Evolutionary conservation across 495 filamentous ascomycete genomes (phyloP).

Genomic region (Saxophila tyrrhenica): DNA sequence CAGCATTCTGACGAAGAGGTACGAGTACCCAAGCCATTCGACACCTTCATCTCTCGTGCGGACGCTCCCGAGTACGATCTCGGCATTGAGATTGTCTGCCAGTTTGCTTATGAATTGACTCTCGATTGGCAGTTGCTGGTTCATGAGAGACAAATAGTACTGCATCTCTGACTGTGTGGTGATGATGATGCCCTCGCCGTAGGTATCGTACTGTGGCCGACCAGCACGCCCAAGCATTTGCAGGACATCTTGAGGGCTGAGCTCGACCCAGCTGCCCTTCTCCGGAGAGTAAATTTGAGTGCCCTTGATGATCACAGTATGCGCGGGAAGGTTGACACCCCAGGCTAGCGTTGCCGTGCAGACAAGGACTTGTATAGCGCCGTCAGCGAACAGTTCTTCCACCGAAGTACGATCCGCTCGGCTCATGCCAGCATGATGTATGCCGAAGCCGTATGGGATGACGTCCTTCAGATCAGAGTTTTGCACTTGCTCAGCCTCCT

Average conservation of each 20-base stretch:
- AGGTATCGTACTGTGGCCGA: constrained; percentile 92
- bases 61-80: constrained; percentile 93
- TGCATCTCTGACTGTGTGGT: constrained; percentile 89
- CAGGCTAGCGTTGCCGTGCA: constrained; percentile 94
- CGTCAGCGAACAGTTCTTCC: constrained; percentile 85
- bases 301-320: constrained; percentile 94
- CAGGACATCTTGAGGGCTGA: constrained; percentile 93
- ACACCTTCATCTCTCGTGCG: constrained; percentile 87
- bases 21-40: constrained; percentile 97
- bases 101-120: constrained; percentile 89
- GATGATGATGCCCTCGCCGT: constrained; percentile 97
- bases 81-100: constrained; percentile 94
- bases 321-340: constrained; percentile 90
- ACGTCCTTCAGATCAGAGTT: constrained; percentile 90
- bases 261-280: constrained; percentile 96
- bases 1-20: constrained; percentile 96
- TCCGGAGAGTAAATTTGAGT: constrained; percentile 97
- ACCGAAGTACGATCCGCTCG: constrained; percentile 86
- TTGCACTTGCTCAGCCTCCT: constrained; percentile 71
- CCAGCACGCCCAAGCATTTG: constrained; percentile 98
- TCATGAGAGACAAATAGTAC: constrained; percentile 91
- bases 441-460: constrained; percentile 91
- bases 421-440: constrained; percentile 95
- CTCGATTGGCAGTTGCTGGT: constrained; percentile 95
- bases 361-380: constrained; percentile 85